Conservation (phyloP, 129 eudicot genomes). For the Flaveria sonorensis region DNA sequence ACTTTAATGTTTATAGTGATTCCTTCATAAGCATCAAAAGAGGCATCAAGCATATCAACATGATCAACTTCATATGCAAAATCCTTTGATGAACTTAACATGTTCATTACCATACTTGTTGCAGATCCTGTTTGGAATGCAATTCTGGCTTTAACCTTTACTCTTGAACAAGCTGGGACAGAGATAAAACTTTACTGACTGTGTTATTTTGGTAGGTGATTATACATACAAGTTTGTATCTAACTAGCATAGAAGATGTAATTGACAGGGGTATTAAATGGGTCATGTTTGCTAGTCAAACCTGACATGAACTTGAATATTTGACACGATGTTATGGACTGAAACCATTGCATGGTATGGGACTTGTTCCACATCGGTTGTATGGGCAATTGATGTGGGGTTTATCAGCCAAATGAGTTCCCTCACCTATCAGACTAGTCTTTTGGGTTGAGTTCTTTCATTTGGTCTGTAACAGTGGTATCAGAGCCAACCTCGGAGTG, state of each 20-base stretch:
- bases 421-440: too few species aligned
- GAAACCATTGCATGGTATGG: too few species aligned
- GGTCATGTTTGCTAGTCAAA: neutral
- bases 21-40: slow-evolving; percentile 48
- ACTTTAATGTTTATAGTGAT: slow-evolving; percentile 43
- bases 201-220: slow-evolving; percentile 1
- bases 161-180: neutral
- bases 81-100: slow-evolving; percentile 23
- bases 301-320: too few species aligned
- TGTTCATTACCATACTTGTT: slow-evolving; percentile 21
- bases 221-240: neutral
- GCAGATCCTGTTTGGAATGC: slow-evolving; percentile 18
- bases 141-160: neutral
- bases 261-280: neutral
- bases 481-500: too few species aligned
- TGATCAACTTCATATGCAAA: slow-evolving; percentile 27
- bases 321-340: too few species aligned
- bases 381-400: too few species aligned
- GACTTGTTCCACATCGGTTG: too few species aligned
- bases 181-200: neutral
- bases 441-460: too few species aligned
- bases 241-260: neutral
- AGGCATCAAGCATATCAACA: slow-evolving; percentile 36
- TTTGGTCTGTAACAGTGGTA: too few species aligned
- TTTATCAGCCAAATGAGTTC: too few species aligned